Percentiles rank a stretch among this genome's conserved stretches.
phyloP scores from a whole-genome alignment of 2,329 filamentous ascomycete genomes.

The Trichoderma harzianum region DNA sequence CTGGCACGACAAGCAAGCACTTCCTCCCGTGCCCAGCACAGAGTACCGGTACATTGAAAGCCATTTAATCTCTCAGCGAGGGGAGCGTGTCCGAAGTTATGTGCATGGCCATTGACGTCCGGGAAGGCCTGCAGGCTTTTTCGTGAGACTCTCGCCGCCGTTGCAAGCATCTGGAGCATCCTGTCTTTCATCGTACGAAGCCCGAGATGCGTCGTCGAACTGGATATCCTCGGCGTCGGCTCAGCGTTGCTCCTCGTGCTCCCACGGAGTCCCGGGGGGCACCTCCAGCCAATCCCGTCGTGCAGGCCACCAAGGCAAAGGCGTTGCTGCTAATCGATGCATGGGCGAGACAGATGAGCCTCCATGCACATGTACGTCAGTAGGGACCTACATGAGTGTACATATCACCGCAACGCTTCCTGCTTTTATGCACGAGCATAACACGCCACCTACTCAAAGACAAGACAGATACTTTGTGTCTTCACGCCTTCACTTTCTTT shows the following conservation, averaged over 20 bases:
- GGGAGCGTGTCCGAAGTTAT: not conserved
- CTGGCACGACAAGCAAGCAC: not conserved
- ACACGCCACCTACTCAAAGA: not conserved
- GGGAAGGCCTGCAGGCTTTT: not conserved
- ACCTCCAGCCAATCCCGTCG: conserved; percentile 1
- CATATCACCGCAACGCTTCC: not conserved
- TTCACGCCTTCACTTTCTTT: not conserved
- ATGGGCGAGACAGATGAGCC: conserved; percentile 12
- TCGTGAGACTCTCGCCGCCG: not conserved
- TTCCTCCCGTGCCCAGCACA: not conserved
- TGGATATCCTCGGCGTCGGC: not conserved
- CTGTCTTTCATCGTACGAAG: not conserved
- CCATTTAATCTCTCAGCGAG: conserved; percentile 13
- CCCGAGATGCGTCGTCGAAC: not conserved
- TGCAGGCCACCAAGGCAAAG: conserved; percentile 1
- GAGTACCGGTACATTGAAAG: not conserved
- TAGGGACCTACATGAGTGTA: not conserved
- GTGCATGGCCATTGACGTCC: not conserved
- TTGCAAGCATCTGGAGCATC: not conserved
- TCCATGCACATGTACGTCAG: conserved; percentile 17
- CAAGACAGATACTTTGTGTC: not conserved
- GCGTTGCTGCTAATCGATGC: not conserved
- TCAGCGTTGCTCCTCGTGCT: not conserved
- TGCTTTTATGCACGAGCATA: not conserved
- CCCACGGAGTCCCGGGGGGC: not conserved